A percentile compares a stretch with the other conserved stretches of the same genome.
phyloP scores from a whole-genome alignment of 441 rosid genomes.

The Eruca vesicaria region DNA sequence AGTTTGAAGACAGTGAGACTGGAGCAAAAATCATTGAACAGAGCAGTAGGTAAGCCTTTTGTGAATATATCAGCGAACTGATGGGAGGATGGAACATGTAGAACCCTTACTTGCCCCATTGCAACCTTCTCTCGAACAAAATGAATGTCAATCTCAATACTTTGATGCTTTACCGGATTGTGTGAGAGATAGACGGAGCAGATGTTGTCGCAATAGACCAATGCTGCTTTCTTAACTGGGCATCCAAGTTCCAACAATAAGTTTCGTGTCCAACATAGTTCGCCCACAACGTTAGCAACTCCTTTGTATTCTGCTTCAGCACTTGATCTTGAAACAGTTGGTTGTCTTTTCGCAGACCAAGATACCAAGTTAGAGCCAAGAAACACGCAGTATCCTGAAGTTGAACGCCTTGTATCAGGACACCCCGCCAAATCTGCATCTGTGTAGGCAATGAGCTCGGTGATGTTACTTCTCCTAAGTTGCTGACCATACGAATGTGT shows the following conservation, averaged over 20 bases:
- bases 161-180: neutral
- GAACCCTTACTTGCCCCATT: neutral
- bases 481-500: too few relatives aligned
- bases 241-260: neutral
- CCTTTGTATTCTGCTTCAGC: neutral
- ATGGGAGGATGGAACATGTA: neutral
- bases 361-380: too few relatives aligned
- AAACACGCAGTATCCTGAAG: too few relatives aligned
- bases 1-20: neutral
- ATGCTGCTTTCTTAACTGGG: neutral
- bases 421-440: too few relatives aligned
- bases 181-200: neutral
- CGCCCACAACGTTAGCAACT: neutral
- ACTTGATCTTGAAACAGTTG: too few relatives aligned
- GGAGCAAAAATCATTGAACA: neutral
- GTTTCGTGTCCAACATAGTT: neutral
- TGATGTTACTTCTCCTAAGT: too few relatives aligned
- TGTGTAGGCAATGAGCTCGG: too few relatives aligned
- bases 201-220: neutral
- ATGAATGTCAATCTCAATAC: neutral
- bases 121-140: neutral
- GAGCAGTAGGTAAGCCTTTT: neutral
- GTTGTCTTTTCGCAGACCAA: too few relatives aligned
- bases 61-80: neutral
- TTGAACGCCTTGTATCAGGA: too few relatives aligned